These are phyloP conservation scores for Platismatia glauca DNA, from an alignment of 495 filamentous ascomycete species.

Conservation along the genomic window DNA sequence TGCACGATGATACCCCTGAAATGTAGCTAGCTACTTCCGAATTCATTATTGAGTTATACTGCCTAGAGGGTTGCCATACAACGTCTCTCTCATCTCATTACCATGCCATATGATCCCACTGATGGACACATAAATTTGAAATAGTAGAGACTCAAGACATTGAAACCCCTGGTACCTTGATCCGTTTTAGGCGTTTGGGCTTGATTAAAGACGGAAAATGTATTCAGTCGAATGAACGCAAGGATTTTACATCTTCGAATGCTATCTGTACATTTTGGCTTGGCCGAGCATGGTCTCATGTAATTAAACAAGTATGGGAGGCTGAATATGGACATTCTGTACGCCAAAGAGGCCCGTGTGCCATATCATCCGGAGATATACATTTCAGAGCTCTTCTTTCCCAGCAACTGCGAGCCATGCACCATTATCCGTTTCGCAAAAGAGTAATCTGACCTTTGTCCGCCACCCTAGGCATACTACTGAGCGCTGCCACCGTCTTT, in stretches of 20 bases:
- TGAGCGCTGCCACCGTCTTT: constrained; percentile 42
- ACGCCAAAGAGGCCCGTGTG: background rate
- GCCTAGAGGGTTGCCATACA: background rate
- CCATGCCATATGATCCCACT: background rate
- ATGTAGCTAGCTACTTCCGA: background rate
- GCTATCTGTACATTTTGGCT: background rate
- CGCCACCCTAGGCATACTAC: constrained; percentile 42
- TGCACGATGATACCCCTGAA: constrained; percentile 12
- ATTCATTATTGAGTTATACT: background rate
- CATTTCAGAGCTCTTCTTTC: background rate
- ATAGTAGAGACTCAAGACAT: background rate
- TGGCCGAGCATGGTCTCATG: background rate
- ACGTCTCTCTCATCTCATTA: background rate
- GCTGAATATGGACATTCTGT: background rate
- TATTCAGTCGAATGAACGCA: too few species aligned
- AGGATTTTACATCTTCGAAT: too few species aligned
- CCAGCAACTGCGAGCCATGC: background rate
- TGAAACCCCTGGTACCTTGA: too few species aligned
- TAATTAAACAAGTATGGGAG: background rate
- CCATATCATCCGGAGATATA: background rate
- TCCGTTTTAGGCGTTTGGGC: background rate
- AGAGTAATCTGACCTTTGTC: constrained; percentile 31
- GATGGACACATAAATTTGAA: too few species aligned
- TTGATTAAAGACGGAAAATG: background rate
- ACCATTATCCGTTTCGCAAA: background rate